Evolutionary conservation across 805 yeast species (phyloP), one percentile per base, ranked within the genome.

Genomic region (Ogataea thermomethanolica): DNA sequence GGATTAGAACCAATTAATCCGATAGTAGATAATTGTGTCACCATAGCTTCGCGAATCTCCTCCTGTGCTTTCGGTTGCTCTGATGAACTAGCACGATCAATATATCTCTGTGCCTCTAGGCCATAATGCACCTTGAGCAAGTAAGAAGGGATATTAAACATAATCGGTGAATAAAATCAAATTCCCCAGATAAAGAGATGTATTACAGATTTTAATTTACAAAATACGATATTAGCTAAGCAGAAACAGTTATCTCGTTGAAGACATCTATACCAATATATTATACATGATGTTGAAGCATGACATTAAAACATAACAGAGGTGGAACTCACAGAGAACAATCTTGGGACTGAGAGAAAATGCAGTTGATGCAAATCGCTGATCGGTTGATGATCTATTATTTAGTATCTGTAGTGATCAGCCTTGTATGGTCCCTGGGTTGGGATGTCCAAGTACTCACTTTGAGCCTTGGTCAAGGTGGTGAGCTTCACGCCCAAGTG

Each of bases 371-470:
- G 64, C 62, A 54, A 44, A 39, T 22, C 39, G 31, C 37, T 23
- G 23, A 32, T 33, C 25, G 31, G 24, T 31, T 33, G 27, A 10
- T 28, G 30, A 17, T 17, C 20, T 24, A 22, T 39, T 37, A 21
- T 54, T 73, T 87, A 91, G 77, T 91, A 91, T 78, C 97, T 86
- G 95, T 91, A 91, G 76, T 83, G 86, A 61, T 91, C 97, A 63
- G 95, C 83, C 84, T 91, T 91, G 95, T 62, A 91, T 61, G 99
- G 99, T 77, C 99, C 99, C 69, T 82, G 84, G 60, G 67, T 66
- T 63, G 96, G 91, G 58, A 93, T 72, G 64, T 91, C 90, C 67
- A 91, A 82, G 84, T 91, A 91, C 56, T 89, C 96, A 59, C 96
- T 78, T 80, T 91, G 99, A 56, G 67, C 88, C 39, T 69, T 54